These are phyloP conservation scores for Monocercomonoides exilis DNA, from an alignment of 78 protist genomes.

Conservation along the genomic window DNA sequence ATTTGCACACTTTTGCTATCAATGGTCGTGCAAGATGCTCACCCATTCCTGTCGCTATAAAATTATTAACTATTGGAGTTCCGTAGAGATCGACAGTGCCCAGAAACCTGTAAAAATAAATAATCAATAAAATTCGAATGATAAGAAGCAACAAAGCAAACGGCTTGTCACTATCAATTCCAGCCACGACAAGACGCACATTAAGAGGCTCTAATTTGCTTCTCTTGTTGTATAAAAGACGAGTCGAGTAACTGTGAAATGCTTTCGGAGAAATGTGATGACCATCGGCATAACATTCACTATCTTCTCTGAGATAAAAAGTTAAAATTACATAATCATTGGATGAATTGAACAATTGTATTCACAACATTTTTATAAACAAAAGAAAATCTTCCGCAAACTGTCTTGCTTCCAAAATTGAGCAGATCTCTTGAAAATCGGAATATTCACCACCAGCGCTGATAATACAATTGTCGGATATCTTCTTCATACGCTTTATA, in stretches of 20 bases:
- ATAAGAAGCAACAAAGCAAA: neutral
- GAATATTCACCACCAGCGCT: slow-evolving; percentile 7
- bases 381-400: neutral
- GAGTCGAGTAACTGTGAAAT: neutral
- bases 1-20: neutral
- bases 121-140: too few species aligned
- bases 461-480: neutral
- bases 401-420: neutral
- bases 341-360: neutral
- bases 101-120: neutral
- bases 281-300: neutral
- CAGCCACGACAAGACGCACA: neutral
- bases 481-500: neutral
- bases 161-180: neutral
- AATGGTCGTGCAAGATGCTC: slow-evolving; percentile 7
- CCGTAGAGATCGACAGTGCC: slow-evolving; percentile 11
- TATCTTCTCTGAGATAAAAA: neutral
- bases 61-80: neutral
- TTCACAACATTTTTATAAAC: neutral
- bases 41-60: slow-evolving; percentile 13
- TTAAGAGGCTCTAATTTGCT: neutral
- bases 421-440: slow-evolving; percentile 2
- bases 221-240: slow-evolving; percentile 1
- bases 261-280: neutral
- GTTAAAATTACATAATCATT: neutral